Evolutionary conservation across 148 eudicot species (phyloP), one percentile per base, ranked within the genome.

Genomic region (Rhododendron griersonianum): DNA sequence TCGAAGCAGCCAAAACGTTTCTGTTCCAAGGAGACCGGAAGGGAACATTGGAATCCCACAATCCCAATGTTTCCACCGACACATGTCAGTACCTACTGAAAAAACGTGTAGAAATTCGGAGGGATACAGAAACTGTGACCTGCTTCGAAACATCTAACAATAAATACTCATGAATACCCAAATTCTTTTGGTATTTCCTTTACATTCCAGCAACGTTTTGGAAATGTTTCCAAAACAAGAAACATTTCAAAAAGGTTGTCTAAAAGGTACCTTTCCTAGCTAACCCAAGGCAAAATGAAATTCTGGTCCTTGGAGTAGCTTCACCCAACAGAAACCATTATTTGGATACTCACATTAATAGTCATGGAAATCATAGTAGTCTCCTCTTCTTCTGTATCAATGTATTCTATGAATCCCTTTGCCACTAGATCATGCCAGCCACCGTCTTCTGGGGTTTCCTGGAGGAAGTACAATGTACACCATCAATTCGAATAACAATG

Each of bases 301-400:
- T 71, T 71, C 33, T 33, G 19, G 9, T 71, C 18, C 76, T 30
- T 30, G 41, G 41, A 30, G 19, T 30, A 14, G 76, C 39, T 30
- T 67, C 33, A 67, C 33, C 30, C 30, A 67, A 25, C 33, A 0
- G 16, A 67, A 11, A 67, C 14, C 15, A 67, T 67, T 65, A 7
- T 65, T 65, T 67, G 74, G 74, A 96, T 83, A 87, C 96, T 91
- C 87, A 97, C 99, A 91, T 91, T 94, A 67, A 97, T 97, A n/a
- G 98, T 97, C 99, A 97, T 97, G 88, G 98, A 94, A 87, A 97
- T 97, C 99, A 97, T 95, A 86, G 99, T 97, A 75, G 98, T 97
- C 89, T 97, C 99, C 87, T 97, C 99, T 92, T 97, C 99, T 93
- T 97, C 98, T 3, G 99, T 95, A 89, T 97, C 99, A 59, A 97